Base-by-base conservation (phyloP, 495 filamentous ascomycete species). In the Copromyces sp. region DNA sequence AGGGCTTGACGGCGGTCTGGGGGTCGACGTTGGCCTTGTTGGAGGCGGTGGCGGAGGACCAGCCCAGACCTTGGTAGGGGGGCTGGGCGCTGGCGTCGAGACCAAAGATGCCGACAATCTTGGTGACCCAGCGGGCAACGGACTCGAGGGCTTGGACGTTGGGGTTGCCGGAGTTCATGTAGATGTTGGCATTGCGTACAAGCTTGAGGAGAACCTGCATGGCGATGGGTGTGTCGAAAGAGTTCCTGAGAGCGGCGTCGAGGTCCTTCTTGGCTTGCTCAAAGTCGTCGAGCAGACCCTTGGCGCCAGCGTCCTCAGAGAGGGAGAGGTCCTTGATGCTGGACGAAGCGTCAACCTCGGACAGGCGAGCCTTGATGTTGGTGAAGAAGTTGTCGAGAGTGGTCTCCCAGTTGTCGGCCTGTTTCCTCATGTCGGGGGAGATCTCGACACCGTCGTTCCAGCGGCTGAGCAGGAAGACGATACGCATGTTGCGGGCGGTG, bases 361-460 rank as follows among this genome's bases (percentile, higher is more conserved):
- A 80, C 7, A 89, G 74, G 17, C 89, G 81, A 9, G 92, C 90
- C 74, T 87, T 89, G 61, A 86, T 86, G 73, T 95, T 96, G 61
- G 91, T 87, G 84, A 99, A 98, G 83, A 98, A 97, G 81, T 97
- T 97, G 81, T 92, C 91, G 9, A 98, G 79, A 17, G 90, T 90
- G 35, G 87, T 87, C 80, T 98, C 95, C 92, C 94, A 98, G 3
- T 84, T 86, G 70, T 87, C 88, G 0, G 90, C 92, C 69, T 89
- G 85, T 38, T 88, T 90, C 8, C 92, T 84, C 74, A 97, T 87
- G 69, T 93, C 94, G 0, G 90, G 89, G 1, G 93, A 94, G 73
- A 99, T 94, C 78, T 99, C 95, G 38, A 98, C 88, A 1, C 93
- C 92, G 39, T 97, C 92, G 73, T 92, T 92, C 95, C 95, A 99